Evolutionary conservation across 2,329 filamentous ascomycete species (phyloP), one percentile per base, ranked within the genome.

Genomic region (Phoma sp.): DNA sequence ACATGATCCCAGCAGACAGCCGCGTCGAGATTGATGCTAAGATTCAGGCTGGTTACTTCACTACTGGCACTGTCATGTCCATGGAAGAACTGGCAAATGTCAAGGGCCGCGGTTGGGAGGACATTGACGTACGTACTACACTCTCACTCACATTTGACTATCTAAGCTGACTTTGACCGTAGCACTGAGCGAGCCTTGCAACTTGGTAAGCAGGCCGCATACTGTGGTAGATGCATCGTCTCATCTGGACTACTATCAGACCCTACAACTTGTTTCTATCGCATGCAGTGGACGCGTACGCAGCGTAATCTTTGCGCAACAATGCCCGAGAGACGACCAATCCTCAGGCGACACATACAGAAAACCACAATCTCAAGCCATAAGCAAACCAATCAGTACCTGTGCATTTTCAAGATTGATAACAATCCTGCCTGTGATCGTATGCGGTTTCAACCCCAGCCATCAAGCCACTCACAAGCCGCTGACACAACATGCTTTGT

Each of bases 11-110:
- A 11, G 91, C 88, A 59, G 95, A 98, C 77, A 96, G 92, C 47
- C 84, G 93, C 62, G 95, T 98, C n/a, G 95, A 99, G 76, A 99
- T 98, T 70, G 95, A 98, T 76, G 95, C 95, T 54, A 98, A 98
- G 81, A 97, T 98, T 72, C 95, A 93, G 66, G 92, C 93, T 56
- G 95, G 86, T 18, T 88, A 88, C 70, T 88, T 97, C 74, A 97
- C 93, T 6, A 92, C 89, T 11, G 93, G 93, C 43, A 92, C 95
- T 77, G 85, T 91, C 66, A 92, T 96, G 85, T 95, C 90, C 1
- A 86, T 89, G 71, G 90, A 93, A 51, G 93, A 97, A 75, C 82
- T 98, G 59, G 82, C 88, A 63, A 87, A 90, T 48, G 92, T 98
- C 23, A 88, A 95, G 74, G 93, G 93, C 58, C 85, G 93, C 63